Conservation (phyloP, 1,139 yeast species). For the Zygosaccharomyces sapae region DNA sequence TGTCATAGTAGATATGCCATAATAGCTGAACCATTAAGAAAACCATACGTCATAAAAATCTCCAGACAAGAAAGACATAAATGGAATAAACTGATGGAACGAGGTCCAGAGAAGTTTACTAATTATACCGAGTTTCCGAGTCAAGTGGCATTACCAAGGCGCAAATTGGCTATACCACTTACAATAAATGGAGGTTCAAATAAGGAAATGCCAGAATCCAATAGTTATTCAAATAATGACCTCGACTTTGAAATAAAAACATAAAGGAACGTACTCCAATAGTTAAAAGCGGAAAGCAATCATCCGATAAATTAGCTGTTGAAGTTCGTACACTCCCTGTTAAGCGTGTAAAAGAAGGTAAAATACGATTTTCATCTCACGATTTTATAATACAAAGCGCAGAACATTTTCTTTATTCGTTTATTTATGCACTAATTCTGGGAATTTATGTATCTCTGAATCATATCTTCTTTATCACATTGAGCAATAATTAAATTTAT, state of each 20-base stretch:
- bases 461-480: not conserved
- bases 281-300: not conserved
- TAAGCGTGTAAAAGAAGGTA: slow-evolving; percentile 1
- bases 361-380: too few relatives aligned
- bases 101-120: slow-evolving; percentile 16
- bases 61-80: slow-evolving; percentile 22
- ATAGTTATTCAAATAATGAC: not conserved
- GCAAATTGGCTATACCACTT: slow-evolving; percentile 17
- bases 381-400: too few relatives aligned
- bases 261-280: not conserved
- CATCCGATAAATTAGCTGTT: not conserved
- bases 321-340: slow-evolving; percentile 1
- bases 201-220: not conserved
- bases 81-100: slow-evolving; percentile 19
- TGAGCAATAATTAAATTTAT: slow-evolving; percentile 1
- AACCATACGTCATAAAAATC: slow-evolving; percentile 28
- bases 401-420: too few relatives aligned
- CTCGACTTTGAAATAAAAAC: not conserved
- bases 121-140: slow-evolving; percentile 19
- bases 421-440: not conserved
- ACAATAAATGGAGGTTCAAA: slow-evolving; percentile 6
- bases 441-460: not conserved
- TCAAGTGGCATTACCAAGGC: slow-evolving; percentile 18
- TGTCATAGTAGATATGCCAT: slow-evolving; percentile 24
- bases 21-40: slow-evolving; percentile 31